Evolutionary conservation across 73 alveolate species (phyloP), one percentile per base, ranked within the genome.

Genomic region (Paraurostyla sp.): DNA sequence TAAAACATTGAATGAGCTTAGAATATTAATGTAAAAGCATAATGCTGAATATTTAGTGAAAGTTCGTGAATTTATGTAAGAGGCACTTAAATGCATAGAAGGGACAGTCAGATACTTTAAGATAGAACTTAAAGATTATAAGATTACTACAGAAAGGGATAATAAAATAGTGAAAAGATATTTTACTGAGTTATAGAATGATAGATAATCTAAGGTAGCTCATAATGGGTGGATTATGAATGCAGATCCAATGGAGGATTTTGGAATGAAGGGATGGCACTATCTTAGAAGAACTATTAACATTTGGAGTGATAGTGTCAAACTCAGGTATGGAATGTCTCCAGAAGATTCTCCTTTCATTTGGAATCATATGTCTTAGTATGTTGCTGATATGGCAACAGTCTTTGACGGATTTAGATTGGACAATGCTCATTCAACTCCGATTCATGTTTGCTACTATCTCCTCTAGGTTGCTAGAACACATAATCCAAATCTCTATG

Each of bases 391-490:
- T 50, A 94, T 97, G 98, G 99, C 99, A 0, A 56, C 82, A 65
- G 87, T 93, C 40, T 97, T 97, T 81, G 93, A 94, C 83, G 99
- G 99, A 30, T 97, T 98, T 62, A 93, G 99, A 78, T 90, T 98
- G 33, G 99, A 98, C 91, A 98, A 98, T 85, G 98, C 99, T 0
- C 99, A 98, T 88, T 96, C 99, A 0, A 98, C 99, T 15, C 99
- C 99, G 15, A 91, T 93, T 65, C 96, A 93, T 69, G 92, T 95
- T n/a, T 88, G 99, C 45, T 93, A 92, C 57, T 96, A 98, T 90
- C 91, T 98, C 82, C 95, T 97, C 80, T 92, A 93, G 80, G 93
- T 89, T 63, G 98, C 99, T 4, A 59, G 99, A 43, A 90, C 96
- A 23, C 94, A 90, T 3, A 98, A 98, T 80, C 98, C 98, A 3